Percentiles rank a stretch among this genome's conserved stretches.
These are phyloP conservation scores for Didymosphaeria variabile DNA, from an alignment of 2,329 filamentous ascomycete genomes.

Conservation along the genomic window DNA sequence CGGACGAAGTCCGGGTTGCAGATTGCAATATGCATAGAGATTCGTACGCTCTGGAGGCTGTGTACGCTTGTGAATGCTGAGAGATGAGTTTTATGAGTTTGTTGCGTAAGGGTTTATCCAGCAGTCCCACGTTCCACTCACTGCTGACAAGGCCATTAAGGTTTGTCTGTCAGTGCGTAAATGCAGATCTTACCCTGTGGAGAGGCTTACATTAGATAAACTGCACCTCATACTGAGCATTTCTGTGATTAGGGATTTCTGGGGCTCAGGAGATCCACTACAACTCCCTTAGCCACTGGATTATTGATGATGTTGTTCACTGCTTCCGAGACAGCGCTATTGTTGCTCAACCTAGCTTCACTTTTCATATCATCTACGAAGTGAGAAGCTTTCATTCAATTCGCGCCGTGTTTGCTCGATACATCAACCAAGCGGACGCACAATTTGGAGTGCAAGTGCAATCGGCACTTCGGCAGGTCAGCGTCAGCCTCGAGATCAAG, in stretches of 20 bases:
- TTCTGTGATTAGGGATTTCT: background rate
- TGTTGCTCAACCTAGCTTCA: no score
- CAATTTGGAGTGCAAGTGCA: background rate
- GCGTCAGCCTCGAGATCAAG: background rate
- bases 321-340: no score
- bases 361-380: no score
- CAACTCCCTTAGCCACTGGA: background rate
- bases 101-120: background rate
- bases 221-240: background rate
- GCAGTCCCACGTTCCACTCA: background rate
- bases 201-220: background rate
- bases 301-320: background rate
- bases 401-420: background rate
- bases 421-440: background rate
- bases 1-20: background rate
- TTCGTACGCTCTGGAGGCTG: conserved; percentile 8
- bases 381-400: background rate
- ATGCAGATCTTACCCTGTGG: background rate
- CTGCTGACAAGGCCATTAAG: background rate
- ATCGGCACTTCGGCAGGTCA: background rate
- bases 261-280: background rate
- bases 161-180: background rate
- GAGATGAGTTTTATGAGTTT: background rate
- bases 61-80: background rate
- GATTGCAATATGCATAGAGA: background rate